Percentiles rank a stretch among this genome's conserved stretches.
Conservation (phyloP, 345 rosid species). For the Eucalyptus sp. region DNA sequence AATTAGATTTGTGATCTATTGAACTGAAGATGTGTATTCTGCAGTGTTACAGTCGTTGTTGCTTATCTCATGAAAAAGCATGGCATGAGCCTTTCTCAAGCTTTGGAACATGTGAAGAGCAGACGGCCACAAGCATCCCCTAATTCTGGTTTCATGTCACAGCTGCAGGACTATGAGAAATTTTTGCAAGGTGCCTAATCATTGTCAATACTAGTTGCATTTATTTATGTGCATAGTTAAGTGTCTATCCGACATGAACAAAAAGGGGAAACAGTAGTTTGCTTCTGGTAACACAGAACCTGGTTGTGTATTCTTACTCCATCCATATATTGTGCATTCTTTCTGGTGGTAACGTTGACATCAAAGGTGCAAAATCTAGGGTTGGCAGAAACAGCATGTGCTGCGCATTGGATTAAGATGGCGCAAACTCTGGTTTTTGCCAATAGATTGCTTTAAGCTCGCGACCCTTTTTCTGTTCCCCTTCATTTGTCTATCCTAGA, state of each 20-base stretch:
- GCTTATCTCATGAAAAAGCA: slow-evolving; percentile 28
- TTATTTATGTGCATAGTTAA: neutral
- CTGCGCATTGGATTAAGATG: too few relatives aligned
- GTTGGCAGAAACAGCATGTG: too few relatives aligned
- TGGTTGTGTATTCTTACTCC: neutral
- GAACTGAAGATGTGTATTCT: neutral
- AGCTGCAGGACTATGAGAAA: slow-evolving; percentile 30
- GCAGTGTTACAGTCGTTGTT: slow-evolving; percentile 23
- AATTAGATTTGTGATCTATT: neutral
- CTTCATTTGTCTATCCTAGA: too few relatives aligned
- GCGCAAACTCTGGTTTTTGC: too few relatives aligned
- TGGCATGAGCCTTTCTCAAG: slow-evolving; percentile 22
- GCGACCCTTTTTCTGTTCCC: too few relatives aligned
- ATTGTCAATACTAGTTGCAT: neutral
- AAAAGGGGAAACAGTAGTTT: neutral
- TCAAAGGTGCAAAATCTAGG: too few relatives aligned
- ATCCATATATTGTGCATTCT: neutral
- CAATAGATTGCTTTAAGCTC: too few relatives aligned
- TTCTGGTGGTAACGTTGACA: too few relatives aligned
- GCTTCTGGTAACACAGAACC: neutral
- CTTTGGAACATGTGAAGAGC: slow-evolving; percentile 19
- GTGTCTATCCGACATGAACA: neutral
- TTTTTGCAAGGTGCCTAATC: slow-evolving; percentile 25
- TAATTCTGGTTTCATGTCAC: slow-evolving; percentile 43
- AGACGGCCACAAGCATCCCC: slow-evolving; percentile 34